Percentiles rank a stretch among this genome's conserved stretches.
phyloP scores from a whole-genome alignment of 129 eudicot species.

The Cynara cardunculus region DNA sequence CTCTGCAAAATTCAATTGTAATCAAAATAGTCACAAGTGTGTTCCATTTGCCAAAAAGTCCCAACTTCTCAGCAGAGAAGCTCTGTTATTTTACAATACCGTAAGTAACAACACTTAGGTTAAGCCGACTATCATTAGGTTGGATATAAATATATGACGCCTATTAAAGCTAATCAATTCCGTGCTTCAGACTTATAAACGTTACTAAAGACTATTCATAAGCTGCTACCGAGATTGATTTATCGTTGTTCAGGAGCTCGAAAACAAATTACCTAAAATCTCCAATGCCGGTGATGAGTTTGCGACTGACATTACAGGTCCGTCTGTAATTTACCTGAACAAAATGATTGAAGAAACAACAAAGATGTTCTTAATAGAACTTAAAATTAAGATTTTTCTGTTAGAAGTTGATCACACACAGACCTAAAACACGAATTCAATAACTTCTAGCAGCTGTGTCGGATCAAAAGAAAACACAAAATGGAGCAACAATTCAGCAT shows the following conservation, averaged over 20 bases:
- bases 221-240: conserved; percentile 5
- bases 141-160: neutral
- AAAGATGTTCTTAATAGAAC: neutral
- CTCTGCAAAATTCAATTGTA: neutral
- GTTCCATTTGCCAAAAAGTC: neutral
- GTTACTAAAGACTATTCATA: neutral
- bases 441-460: neutral
- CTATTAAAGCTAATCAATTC: neutral
- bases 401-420: neutral
- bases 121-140: neutral
- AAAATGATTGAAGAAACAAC: neutral
- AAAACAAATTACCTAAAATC: conserved; percentile 47
- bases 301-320: conserved; percentile 47
- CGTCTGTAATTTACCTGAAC: conserved; percentile 20
- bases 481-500: conserved; percentile 5
- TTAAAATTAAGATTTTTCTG: neutral
- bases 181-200: neutral
- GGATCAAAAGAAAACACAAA: neutral
- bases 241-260: neutral
- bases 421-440: neutral
- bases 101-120: neutral
- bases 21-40: neutral
- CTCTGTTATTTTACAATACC: neutral
- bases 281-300: conserved; percentile 59
- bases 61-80: neutral